Base-by-base conservation (phyloP, 2,329 filamentous ascomycete species). In the Aspergillus fischeri region DNA sequence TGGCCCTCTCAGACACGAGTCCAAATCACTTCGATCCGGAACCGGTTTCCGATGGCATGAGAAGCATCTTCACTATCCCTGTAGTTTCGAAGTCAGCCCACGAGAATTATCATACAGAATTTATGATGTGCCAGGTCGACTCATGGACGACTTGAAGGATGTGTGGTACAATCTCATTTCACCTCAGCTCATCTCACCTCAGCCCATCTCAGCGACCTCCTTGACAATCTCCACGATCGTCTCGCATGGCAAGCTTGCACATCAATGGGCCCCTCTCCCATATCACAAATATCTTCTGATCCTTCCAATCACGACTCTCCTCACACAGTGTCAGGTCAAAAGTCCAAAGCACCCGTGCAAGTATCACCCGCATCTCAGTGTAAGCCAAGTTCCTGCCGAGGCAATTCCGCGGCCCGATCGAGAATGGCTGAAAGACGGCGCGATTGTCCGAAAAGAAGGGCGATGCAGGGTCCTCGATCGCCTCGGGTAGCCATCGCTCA, bases 371-470 rank as follows among this genome's bases (percentile, higher is more conserved):
- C 71, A 82, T 78, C 63, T 83, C 80, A 14, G 76, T 68, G 49
- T 79, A 80, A 0, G 79, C 79, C 41, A 83, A 66, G 48, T 81
- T 80, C 57, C 70, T 72, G 1, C 80, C 80, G 14, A 83, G 73
- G 59, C 80, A 83, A 53, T 80, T 79, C 1, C 80, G 70, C 4
- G 79, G 76, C 0, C 80, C 80, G 1, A 78, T 48, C 0, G 74
- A 75, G 57, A 83, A 82, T 0, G 81, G 77, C 65, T 82, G 77
- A 41, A 80, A 68, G 0, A 74, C 74, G 0, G 78, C 77, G 27
- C 71, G 68, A 24, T 74, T 73, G 58, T 84, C 80, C 17, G 58
- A 41, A 60, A 60, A 63, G 61, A 77, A 82, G 0, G 68, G 69
- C 5, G 66, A 63, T 1, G 58, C 44, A 1, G 54, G 49, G 28